Percentiles rank a stretch among this genome's conserved stretches.
Conservation (phyloP, 2,329 filamentous ascomycete genomes). For the Grosmannia penicillata region DNA sequence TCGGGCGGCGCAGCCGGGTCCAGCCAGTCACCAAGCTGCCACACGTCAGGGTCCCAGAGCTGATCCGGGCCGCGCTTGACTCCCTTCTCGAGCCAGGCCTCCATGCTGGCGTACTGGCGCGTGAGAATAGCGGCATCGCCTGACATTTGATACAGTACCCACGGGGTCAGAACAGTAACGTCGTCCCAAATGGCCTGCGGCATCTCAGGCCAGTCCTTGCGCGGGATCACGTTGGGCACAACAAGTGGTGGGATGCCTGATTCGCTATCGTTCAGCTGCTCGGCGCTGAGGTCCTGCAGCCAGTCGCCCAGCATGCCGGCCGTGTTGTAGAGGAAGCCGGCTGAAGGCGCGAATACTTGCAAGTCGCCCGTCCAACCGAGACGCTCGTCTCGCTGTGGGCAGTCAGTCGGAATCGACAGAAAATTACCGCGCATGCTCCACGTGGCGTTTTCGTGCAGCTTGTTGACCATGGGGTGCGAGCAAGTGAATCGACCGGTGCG, state of each 20-base stretch:
- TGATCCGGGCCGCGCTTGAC: conserved; percentile 12
- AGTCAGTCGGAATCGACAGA: conserved; percentile 40
- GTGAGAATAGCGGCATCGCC: conserved; percentile 17
- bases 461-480: conserved; percentile 35
- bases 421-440: conserved; percentile 48
- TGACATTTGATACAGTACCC: conserved; percentile 15
- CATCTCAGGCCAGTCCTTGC: not conserved
- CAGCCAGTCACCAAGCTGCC: conserved; percentile 25
- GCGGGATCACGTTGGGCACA: conserved; percentile 7
- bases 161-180: conserved; percentile 15
- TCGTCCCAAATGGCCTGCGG: conserved; percentile 15
- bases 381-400: conserved; percentile 39
- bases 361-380: conserved; percentile 38
- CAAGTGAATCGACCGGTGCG: conserved; percentile 34
- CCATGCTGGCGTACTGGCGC: conserved; percentile 15
- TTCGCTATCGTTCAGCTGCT: conserved; percentile 3
- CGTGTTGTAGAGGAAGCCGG: conserved; percentile 38
- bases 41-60: conserved; percentile 18
- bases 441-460: conserved; percentile 36
- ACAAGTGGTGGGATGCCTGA: conserved; percentile 13
- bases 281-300: conserved; percentile 28
- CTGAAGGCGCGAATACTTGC: conserved; percentile 32
- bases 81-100: conserved; percentile 13
- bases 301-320: conserved; percentile 33
- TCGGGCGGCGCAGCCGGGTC: conserved; percentile 22